Evolutionary conservation across 2,329 filamentous ascomycete species (phyloP).

Genomic region (Pseudocercospora cruenta): DNA sequence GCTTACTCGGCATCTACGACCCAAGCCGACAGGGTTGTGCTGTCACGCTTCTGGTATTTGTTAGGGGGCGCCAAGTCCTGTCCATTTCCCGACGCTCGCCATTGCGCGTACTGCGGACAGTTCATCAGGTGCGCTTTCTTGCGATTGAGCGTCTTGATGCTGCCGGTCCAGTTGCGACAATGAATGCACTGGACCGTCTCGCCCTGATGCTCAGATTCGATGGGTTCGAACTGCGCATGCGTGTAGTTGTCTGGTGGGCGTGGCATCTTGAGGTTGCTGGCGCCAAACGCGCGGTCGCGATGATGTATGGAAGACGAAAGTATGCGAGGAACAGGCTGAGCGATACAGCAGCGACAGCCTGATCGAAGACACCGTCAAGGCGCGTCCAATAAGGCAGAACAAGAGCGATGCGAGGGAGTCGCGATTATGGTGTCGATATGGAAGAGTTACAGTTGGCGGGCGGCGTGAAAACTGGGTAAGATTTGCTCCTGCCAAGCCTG

Average conservation of each 20-base stretch:
- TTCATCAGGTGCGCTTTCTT: constrained; percentile 39
- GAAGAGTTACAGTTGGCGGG: constrained; percentile 6
- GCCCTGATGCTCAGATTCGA: constrained; percentile 32
- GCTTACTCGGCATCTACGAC: constrained; percentile 31
- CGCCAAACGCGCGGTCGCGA: constrained; percentile 1
- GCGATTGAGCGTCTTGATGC: constrained; percentile 37
- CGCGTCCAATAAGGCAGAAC: background rate
- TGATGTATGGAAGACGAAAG: background rate
- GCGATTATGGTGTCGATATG: constrained; percentile 14
- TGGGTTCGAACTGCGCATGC: constrained; percentile 32
- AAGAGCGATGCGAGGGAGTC: background rate
- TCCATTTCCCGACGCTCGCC: constrained; percentile 38
- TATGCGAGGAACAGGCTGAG: background rate
- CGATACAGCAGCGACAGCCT: background rate
- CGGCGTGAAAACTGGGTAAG: constrained; percentile 2
- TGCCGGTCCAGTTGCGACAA: constrained; percentile 39
- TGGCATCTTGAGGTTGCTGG: constrained; percentile 24
- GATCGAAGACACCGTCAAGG: background rate
- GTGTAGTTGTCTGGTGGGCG: constrained; percentile 34
- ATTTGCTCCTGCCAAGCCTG: background rate
- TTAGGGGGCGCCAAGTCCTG: constrained; percentile 39
- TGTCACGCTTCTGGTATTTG: constrained; percentile 36
- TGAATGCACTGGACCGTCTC: constrained; percentile 38
- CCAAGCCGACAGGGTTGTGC: constrained; percentile 24
- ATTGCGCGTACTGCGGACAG: constrained; percentile 35